A percentile compares a stretch with the other conserved stretches of the same genome.
Evolutionary conservation across 176 grass and related monocot genomes (phyloP).

Genomic region (Ananas comosus): DNA sequence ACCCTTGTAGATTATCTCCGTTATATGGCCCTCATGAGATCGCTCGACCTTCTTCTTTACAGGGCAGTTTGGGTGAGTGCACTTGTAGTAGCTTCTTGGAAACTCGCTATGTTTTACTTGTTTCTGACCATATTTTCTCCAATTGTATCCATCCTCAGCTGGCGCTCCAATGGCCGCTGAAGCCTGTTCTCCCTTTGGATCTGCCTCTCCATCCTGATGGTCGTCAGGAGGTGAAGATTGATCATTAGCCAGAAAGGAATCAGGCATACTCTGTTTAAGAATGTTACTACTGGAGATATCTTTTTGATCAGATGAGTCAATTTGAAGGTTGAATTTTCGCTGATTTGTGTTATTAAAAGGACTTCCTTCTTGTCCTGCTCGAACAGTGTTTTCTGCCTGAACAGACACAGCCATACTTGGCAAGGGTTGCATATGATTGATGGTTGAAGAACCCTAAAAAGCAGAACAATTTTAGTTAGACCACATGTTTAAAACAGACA

Average conservation of each 20-base stretch:
- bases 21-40: constrained; percentile 72
- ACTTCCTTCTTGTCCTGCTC: not conserved
- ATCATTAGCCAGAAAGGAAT: constrained; percentile 2
- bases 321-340: constrained; percentile 5
- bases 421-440: constrained; percentile 3
- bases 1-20: constrained; percentile 95
- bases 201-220: not conserved
- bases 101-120: constrained; percentile 95
- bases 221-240: constrained; percentile 15
- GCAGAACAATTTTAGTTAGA: not conserved
- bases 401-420: not conserved
- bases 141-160: constrained; percentile 80
- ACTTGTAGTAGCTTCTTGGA: constrained; percentile 94
- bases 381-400: constrained; percentile 2
- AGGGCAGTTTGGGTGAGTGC: constrained; percentile 67
- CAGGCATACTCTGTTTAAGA: constrained; percentile 14
- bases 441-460: constrained; percentile 6
- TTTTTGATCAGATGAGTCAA: constrained; percentile 35
- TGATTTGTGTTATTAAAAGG: constrained; percentile 9
- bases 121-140: constrained; percentile 99
- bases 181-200: constrained; percentile 16
- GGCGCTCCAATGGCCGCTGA: constrained; percentile 12
- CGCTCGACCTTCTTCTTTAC: constrained; percentile 98
- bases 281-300: constrained; percentile 10
- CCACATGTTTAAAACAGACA: not conserved